These are phyloP conservation scores for Crithidia expoeki DNA, from an alignment of 208 protist genomes.

Conservation along the genomic window DNA sequence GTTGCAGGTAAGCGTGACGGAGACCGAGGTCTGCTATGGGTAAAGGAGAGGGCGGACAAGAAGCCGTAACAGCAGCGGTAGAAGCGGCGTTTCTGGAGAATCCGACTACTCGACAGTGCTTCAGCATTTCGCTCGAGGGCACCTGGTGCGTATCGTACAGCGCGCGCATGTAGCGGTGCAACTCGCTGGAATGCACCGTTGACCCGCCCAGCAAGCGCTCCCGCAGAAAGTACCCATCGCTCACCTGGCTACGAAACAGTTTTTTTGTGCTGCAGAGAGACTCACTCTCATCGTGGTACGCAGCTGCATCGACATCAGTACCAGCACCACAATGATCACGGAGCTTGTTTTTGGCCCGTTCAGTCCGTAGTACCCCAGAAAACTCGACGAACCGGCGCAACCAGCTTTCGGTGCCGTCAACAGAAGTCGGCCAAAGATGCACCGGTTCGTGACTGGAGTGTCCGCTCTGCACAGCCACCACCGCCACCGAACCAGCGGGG, in stretches of 20 bases:
- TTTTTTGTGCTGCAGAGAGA: not conserved
- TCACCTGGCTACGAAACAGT: slow-evolving; percentile 8
- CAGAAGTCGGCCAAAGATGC: slow-evolving; percentile 48
- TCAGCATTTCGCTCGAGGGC: slow-evolving; percentile 20
- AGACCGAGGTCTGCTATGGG: slow-evolving; percentile 21
- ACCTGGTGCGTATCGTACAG: slow-evolving; percentile 6
- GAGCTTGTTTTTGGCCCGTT: not conserved
- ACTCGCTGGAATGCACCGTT: slow-evolving; percentile 15
- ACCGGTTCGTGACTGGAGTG: slow-evolving; percentile 31
- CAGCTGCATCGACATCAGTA: too few relatives aligned
- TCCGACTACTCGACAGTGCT: not conserved
- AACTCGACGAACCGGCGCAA: slow-evolving; percentile 29
- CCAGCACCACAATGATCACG: not conserved
- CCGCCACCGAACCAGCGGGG: slow-evolving; percentile 50
- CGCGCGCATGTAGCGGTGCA: slow-evolving; percentile 20
- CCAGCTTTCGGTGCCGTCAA: slow-evolving; percentile 19
- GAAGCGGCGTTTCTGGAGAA: not conserved
- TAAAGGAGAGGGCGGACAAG: not conserved
- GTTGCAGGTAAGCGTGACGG: slow-evolving; percentile 44
- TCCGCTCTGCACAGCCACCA: slow-evolving; percentile 51
- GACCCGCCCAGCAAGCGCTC: slow-evolving; percentile 25
- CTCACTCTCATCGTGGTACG: not conserved
- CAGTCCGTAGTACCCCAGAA: not conserved
- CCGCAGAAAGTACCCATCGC: slow-evolving; percentile 22
- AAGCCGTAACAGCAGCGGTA: not conserved